Percentiles rank a stretch among this genome's conserved stretches.
Conservation (phyloP, 768 basidiomycete genomes). For the Termitomyces sp. region DNA sequence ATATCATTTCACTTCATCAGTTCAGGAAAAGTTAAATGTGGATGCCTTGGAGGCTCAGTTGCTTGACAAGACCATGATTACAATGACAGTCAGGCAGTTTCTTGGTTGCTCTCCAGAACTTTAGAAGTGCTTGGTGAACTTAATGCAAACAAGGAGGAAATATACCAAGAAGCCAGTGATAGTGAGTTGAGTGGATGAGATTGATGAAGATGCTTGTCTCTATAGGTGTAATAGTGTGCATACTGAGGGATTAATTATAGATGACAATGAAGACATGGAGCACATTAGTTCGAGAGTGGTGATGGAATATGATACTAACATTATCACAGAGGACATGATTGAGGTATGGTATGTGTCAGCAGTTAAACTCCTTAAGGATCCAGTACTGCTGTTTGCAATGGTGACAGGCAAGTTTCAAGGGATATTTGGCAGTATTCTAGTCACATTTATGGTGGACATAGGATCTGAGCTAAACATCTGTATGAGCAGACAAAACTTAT, state of each 20-base stretch:
- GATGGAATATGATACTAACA: neutral
- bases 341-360: neutral
- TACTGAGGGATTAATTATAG: neutral
- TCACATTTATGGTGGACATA: neutral
- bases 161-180: neutral
- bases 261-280: neutral
- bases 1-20: neutral
- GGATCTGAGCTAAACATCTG: neutral
- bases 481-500: too few relatives aligned
- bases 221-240: neutral
- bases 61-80: neutral
- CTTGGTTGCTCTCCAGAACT: neutral
- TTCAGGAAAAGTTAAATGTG: neutral
- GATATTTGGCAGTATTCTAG: neutral
- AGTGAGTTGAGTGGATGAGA: accelerated
- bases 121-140: conserved; percentile 5
- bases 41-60: neutral
- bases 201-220: neutral
- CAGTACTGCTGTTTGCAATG: neutral
- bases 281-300: neutral
- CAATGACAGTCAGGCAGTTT: neutral
- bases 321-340: neutral
- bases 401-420: neutral
- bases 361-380: neutral
- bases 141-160: conserved; percentile 6